Conservation (phyloP, 805 yeast species). For the Wickerhamiella allomyrinae region DNA sequence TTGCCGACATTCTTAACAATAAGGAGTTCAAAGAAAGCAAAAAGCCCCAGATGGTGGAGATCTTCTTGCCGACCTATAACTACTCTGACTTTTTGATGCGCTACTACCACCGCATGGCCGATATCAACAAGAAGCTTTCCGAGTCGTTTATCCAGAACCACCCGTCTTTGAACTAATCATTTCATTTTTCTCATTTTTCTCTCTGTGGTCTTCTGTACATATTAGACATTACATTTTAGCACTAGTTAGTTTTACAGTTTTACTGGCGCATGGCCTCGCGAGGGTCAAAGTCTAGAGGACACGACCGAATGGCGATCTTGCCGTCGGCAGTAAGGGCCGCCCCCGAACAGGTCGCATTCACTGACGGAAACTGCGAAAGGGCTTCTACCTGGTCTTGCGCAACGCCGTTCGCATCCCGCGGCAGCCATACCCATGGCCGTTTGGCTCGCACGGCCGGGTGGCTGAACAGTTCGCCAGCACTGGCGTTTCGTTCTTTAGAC, state of each 20-base stretch:
- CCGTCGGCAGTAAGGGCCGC: conserved; percentile 17
- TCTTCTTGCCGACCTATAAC: conserved; percentile 43
- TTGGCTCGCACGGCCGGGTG: conserved; percentile 22
- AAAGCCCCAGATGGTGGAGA: conserved; percentile 41
- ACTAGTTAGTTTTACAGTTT: background rate
- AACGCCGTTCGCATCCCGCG: conserved; percentile 28
- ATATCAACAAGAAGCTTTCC: background rate
- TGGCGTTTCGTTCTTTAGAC: conserved; percentile 17
- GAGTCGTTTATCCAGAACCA: background rate
- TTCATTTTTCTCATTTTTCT: no score
- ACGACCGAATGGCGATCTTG: conserved; percentile 13
- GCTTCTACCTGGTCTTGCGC: conserved; percentile 24
- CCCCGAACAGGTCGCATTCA: conserved; percentile 21
- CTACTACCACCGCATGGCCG: background rate
- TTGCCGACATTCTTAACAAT: conserved; percentile 27
- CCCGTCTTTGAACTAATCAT: background rate
- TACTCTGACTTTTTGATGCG: conserved; percentile 44
- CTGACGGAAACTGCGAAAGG: conserved; percentile 18
- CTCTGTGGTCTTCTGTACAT: no score
- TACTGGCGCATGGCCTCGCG: conserved; percentile 5
- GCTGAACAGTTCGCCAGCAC: conserved; percentile 19
- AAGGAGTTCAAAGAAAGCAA: conserved; percentile 25
- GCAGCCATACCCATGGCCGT: conserved; percentile 32
- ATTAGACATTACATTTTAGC: no score
- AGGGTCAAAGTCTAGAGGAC: conserved; percentile 18